Evolutionary conservation across 2,329 filamentous ascomycete species (phyloP).

Genomic region (Aspergillus proliferans): DNA sequence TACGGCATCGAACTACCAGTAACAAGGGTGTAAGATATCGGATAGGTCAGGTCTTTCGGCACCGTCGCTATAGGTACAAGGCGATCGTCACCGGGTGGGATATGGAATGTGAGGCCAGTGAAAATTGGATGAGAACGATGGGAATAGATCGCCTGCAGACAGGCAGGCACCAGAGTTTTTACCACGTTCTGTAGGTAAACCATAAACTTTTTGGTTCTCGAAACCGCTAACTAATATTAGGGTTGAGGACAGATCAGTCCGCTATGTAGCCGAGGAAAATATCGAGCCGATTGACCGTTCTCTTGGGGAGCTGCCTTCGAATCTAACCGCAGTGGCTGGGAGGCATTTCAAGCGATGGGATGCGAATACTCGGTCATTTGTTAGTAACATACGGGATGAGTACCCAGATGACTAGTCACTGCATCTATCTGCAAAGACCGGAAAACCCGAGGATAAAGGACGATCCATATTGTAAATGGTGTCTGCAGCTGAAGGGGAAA

Average conservation of each 20-base stretch:
- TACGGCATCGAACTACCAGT: conserved; percentile 31
- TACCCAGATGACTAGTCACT: conserved; percentile 70
- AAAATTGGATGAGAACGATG: conserved; percentile 60
- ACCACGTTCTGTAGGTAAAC: conserved; percentile 72
- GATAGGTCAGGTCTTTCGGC: conserved; percentile 78
- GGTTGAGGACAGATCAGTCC: conserved; percentile 60
- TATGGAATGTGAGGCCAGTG: conserved; percentile 50
- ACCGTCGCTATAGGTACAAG: conserved; percentile 71
- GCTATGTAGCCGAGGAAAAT: conserved; percentile 77
- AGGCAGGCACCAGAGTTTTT: conserved; percentile 66
- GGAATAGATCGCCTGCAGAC: conserved; percentile 54
- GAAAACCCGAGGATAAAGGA: no score
- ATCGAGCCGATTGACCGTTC: conserved; percentile 56
- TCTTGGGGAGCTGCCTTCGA: conserved; percentile 45
- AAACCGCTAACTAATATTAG: conserved; percentile 34
- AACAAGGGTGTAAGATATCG: conserved; percentile 54
- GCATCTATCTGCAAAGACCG: neutral
- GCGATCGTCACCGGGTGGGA: conserved; percentile 90
- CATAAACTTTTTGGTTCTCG: conserved; percentile 9
- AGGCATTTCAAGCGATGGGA: conserved; percentile 89
- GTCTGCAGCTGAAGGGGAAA: no score
- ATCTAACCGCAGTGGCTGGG: conserved; percentile 64
- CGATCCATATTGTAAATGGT: no score
- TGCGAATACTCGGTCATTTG: conserved; percentile 57
- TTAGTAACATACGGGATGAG: conserved; percentile 75